A percentile compares a stretch with the other conserved stretches of the same genome.
Conservation (phyloP, 352 stramenopile species). For the Achlya hypogyna region DNA sequence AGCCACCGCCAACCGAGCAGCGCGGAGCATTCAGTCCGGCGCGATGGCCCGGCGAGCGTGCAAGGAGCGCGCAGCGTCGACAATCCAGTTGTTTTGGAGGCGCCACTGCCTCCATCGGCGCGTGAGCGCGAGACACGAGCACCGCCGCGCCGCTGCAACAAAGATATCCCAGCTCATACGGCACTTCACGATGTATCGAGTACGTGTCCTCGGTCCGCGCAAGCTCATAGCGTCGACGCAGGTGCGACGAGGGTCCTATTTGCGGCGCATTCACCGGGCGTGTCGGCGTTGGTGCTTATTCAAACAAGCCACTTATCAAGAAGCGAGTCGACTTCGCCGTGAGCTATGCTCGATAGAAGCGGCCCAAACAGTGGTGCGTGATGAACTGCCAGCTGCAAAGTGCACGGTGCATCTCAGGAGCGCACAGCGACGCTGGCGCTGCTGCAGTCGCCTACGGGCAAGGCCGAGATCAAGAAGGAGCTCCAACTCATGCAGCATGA, state of each 20-base stretch:
- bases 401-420: neutral
- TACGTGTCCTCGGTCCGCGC: neutral
- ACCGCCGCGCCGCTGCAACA: neutral
- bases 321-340: neutral
- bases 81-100: conserved; percentile 6
- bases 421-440: neutral
- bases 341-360: neutral
- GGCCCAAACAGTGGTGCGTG: neutral
- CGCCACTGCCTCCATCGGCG: neutral
- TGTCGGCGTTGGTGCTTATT: neutral
- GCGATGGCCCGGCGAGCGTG: neutral
- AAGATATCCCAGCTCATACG: neutral
- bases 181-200: neutral
- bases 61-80: neutral
- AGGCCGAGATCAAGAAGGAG: neutral
- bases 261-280: neutral
- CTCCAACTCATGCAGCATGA: neutral
- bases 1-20: neutral
- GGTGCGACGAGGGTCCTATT: neutral
- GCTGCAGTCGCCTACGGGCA: neutral
- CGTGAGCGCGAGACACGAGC: neutral
- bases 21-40: neutral
- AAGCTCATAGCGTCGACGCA: neutral
- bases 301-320: neutral
- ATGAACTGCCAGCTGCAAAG: neutral